These are phyloP conservation scores for Ascochyta clinopodiicola DNA, from an alignment of 2,329 filamentous ascomycete genomes.

Conservation along the genomic window DNA sequence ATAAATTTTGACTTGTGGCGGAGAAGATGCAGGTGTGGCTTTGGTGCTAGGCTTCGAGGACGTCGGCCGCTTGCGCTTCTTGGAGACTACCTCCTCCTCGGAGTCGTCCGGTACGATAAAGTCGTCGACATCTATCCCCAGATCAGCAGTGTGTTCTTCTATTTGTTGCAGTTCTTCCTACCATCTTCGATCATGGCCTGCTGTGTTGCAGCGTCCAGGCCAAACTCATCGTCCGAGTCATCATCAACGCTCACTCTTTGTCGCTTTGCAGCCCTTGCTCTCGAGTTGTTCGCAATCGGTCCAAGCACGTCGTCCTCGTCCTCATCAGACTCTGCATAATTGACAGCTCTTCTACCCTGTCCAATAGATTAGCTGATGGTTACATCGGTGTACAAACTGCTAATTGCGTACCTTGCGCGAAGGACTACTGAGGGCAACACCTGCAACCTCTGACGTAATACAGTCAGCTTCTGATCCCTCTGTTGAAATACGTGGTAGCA, in stretches of 20 bases:
- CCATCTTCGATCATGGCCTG: conserved; percentile 65
- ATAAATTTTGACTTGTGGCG: conserved; percentile 45
- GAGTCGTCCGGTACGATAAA: conserved; percentile 90
- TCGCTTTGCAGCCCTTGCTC: conserved; percentile 60
- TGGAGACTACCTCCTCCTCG: conserved; percentile 64
- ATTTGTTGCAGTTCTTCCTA: conserved; percentile 10
- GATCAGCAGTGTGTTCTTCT: neutral
- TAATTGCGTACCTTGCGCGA: conserved; percentile 71
- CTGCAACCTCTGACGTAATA: conserved; percentile 51
- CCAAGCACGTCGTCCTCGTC: conserved; percentile 74
- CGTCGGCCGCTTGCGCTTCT: conserved; percentile 71
- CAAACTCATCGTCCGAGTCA: conserved; percentile 71
- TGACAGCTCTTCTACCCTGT: conserved; percentile 70
- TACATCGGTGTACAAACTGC: neutral
- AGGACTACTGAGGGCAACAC: conserved; percentile 70
- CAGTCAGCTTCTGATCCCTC: conserved; percentile 52
- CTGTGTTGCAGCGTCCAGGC: conserved; percentile 63
- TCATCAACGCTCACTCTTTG: conserved; percentile 69
- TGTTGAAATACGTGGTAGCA: conserved; percentile 51
- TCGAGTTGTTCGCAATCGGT: conserved; percentile 56
- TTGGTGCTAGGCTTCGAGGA: conserved; percentile 68
- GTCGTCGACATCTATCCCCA: conserved; percentile 74
- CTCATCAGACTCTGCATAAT: conserved; percentile 85
- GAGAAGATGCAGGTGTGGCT: conserved; percentile 55
- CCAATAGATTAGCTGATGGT: neutral